phyloP scores from a whole-genome alignment of 345 rosid genomes.

The Aquilaria sinensis region DNA sequence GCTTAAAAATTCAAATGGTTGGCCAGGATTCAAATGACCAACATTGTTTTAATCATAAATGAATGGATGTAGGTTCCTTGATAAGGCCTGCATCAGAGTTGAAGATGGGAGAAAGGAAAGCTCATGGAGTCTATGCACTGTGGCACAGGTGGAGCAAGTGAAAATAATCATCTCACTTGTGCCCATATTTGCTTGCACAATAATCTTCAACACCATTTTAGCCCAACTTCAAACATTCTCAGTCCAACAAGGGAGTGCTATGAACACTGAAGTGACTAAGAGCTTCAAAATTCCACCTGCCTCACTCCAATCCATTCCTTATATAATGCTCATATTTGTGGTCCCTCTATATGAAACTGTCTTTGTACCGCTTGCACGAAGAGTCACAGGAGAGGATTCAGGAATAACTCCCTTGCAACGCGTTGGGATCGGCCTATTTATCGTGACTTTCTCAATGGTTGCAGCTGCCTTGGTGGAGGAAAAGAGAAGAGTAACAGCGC shows the following conservation, averaged over 20 bases:
- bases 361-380: conserved; percentile 37
- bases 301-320: conserved; percentile 54
- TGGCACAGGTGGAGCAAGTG: conserved; percentile 58
- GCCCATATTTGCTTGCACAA: conserved; percentile 55
- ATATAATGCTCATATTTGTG: conserved; percentile 40
- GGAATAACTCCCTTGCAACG: conserved; percentile 57
- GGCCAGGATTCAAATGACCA: background rate
- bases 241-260: conserved; percentile 50
- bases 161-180: conserved; percentile 45
- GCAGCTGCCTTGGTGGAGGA: conserved; percentile 48
- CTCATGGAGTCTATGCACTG: conserved; percentile 88
- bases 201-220: conserved; percentile 53
- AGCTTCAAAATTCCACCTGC: conserved; percentile 46
- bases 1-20: too few relatives aligned
- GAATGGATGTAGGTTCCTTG: conserved; percentile 55
- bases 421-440: conserved; percentile 48
- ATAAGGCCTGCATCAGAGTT: conserved; percentile 78
- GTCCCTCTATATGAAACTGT: conserved; percentile 47
- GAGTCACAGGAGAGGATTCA: conserved; percentile 27
- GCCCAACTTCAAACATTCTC: conserved; percentile 75
- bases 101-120: conserved; percentile 55
- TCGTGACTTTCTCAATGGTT: conserved; percentile 58
- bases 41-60: background rate
- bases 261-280: conserved; percentile 37
- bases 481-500: conserved; percentile 32